Conservation (phyloP, 2,329 filamentous ascomycete genomes). For the Ambrosiella beaveri region DNA sequence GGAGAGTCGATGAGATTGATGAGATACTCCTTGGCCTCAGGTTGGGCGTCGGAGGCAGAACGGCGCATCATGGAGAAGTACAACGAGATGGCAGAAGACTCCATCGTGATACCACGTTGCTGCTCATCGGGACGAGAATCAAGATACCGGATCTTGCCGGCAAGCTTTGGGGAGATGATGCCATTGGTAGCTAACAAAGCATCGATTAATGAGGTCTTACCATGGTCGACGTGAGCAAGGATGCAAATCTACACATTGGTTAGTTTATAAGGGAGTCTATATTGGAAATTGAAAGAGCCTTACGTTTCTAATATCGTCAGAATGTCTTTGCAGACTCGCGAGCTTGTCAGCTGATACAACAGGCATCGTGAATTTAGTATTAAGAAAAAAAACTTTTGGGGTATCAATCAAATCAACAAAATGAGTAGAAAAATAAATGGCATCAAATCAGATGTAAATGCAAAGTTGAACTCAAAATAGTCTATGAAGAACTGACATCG, state of each 20-base stretch:
- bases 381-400: conserved; percentile 1
- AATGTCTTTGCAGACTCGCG: conserved; percentile 71
- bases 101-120: conserved; percentile 96
- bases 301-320: conserved; percentile 86
- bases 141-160: conserved; percentile 93
- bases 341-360: conserved; percentile 83
- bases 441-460: not conserved
- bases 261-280: conserved; percentile 10
- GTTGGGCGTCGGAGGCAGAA: conserved; percentile 45
- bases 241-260: conserved; percentile 58
- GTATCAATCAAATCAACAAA: conserved; percentile 2
- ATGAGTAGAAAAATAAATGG: not conserved
- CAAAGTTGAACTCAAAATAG: not conserved
- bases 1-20: conserved; percentile 97
- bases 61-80: conserved; percentile 85
- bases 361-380: conserved; percentile 47
- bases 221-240: conserved; percentile 91
- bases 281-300: conserved; percentile 18
- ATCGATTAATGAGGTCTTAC: conserved; percentile 93
- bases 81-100: conserved; percentile 92
- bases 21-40: conserved; percentile 72
- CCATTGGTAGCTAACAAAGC: conserved; percentile 95
- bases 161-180: conserved; percentile 94
- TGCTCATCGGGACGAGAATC: conserved; percentile 95
- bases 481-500: not conserved